Evolutionary conservation across 2,329 filamentous ascomycete species (phyloP).

Genomic region (Aurifilum marmelostoma): DNA sequence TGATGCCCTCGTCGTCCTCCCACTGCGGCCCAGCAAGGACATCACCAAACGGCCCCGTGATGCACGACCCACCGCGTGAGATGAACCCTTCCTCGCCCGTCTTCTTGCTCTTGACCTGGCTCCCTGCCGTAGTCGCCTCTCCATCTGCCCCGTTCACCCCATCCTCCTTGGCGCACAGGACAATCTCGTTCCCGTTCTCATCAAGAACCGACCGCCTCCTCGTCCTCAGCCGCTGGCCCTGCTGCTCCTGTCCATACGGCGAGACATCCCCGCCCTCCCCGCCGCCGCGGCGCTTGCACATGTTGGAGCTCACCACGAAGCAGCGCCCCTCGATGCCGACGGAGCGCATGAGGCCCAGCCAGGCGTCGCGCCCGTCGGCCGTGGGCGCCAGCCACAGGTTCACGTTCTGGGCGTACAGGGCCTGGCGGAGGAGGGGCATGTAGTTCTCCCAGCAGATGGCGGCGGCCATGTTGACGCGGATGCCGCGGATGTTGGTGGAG

Average conservation of each 20-base stretch:
- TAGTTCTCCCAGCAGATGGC: conserved; percentile 98
- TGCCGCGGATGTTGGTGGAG: conserved; percentile 76
- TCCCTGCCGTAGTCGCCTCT: conserved; percentile 25
- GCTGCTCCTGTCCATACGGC: conserved; percentile 35
- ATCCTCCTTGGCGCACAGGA: conserved; percentile 37
- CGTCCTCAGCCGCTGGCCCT: conserved; percentile 16
- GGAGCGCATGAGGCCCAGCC: conserved; percentile 81
- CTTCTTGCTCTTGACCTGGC: neutral
- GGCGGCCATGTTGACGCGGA: conserved; percentile 77
- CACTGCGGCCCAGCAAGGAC: conserved; percentile 80
- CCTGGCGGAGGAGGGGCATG: conserved; percentile 86
- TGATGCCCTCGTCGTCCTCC: conserved; percentile 72
- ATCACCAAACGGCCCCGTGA: conserved; percentile 79
- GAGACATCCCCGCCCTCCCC: conserved; percentile 51
- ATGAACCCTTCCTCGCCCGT: conserved; percentile 52
- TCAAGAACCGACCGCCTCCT: conserved; percentile 32
- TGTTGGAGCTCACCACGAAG: conserved; percentile 85
- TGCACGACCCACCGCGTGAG: conserved; percentile 79
- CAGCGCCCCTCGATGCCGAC: conserved; percentile 80
- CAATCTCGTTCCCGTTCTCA: conserved; percentile 49
- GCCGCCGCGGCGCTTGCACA: conserved; percentile 67
- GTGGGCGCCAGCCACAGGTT: conserved; percentile 92
- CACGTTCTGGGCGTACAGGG: conserved; percentile 86
- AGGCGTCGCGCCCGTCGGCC: conserved; percentile 81
- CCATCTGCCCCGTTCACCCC: conserved; percentile 9